phyloP scores from a whole-genome alignment of 2,329 filamentous ascomycete species.

The Tolypocladium ophioglossoides region DNA sequence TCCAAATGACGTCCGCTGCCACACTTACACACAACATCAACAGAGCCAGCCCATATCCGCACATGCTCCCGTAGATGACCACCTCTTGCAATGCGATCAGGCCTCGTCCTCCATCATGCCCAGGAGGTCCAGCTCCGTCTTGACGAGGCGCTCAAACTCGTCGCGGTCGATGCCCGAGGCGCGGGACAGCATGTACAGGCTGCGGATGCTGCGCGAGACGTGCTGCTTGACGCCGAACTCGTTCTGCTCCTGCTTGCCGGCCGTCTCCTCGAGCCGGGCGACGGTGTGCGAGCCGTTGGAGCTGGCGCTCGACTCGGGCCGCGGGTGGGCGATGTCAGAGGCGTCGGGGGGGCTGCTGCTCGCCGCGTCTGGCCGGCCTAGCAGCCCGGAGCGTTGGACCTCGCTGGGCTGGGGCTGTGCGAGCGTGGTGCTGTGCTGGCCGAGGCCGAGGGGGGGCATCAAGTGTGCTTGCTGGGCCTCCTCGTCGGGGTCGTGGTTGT shows the following conservation, averaged over 20 bases:
- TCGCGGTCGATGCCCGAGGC: conserved; percentile 61
- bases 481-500: conserved; percentile 73
- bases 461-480: conserved; percentile 26
- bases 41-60: too few relatives aligned
- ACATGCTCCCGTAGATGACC: too few relatives aligned
- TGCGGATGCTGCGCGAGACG: conserved; percentile 67
- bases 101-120: conserved; percentile 54
- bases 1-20: background rate
- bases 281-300: conserved; percentile 47
- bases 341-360: background rate
- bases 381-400: background rate
- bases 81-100: conserved; percentile 1
- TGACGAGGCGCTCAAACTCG: conserved; percentile 65
- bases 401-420: background rate
- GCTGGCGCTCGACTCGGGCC: conserved; percentile 47
- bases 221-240: conserved; percentile 72
- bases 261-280: conserved; percentile 48
- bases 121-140: conserved; percentile 60
- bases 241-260: conserved; percentile 46
- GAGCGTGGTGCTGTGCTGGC: conserved; percentile 19
- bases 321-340: conserved; percentile 41
- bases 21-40: background rate
- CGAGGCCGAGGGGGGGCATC: conserved; percentile 21
- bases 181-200: conserved; percentile 59
- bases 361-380: background rate